Percentiles rank a stretch among this genome's conserved stretches.
Conservation (phyloP, 2,329 filamentous ascomycete genomes). For the Biscogniauxia mediterranea region DNA sequence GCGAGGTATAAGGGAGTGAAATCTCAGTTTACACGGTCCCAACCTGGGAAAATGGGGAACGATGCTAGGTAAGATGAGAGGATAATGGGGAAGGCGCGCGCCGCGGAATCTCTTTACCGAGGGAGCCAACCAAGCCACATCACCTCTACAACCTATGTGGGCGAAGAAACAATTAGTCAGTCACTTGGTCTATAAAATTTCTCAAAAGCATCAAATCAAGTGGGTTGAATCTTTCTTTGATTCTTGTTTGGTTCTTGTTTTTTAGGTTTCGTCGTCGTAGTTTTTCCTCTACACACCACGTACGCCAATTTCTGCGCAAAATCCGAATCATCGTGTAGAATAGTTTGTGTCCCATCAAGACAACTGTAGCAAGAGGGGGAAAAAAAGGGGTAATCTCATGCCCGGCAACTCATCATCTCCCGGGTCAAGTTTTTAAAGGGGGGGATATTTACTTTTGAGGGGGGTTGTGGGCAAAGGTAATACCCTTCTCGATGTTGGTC, state of each 20-base stretch:
- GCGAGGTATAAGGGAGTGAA: no score
- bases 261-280: slow-evolving; percentile 8
- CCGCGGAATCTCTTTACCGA: slow-evolving; percentile 6
- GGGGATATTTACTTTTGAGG: slow-evolving; percentile 75
- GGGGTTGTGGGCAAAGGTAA: slow-evolving; percentile 84
- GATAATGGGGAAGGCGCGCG: slow-evolving; percentile 3
- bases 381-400: slow-evolving; percentile 18
- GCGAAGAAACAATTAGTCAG: slow-evolving; percentile 30
- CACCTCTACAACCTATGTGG: slow-evolving; percentile 33
- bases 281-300: slow-evolving; percentile 25
- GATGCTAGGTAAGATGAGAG: neutral
- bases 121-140: slow-evolving; percentile 20
- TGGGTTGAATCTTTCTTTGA: slow-evolving; percentile 11
- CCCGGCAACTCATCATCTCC: slow-evolving; percentile 10
- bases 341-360: slow-evolving; percentile 8
- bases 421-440: slow-evolving; percentile 24
- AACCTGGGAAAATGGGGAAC: no score
- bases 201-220: neutral
- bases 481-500: slow-evolving; percentile 91
- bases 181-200: slow-evolving; percentile 19
- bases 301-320: slow-evolving; percentile 6
- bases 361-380: slow-evolving; percentile 16
- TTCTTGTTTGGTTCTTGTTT: slow-evolving; percentile 12
- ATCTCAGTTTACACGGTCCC: no score
- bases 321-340: neutral